These are phyloP conservation scores for Tolypocladium cylindrosporum DNA, from an alignment of 2,329 filamentous ascomycete genomes.

Conservation along the genomic window DNA sequence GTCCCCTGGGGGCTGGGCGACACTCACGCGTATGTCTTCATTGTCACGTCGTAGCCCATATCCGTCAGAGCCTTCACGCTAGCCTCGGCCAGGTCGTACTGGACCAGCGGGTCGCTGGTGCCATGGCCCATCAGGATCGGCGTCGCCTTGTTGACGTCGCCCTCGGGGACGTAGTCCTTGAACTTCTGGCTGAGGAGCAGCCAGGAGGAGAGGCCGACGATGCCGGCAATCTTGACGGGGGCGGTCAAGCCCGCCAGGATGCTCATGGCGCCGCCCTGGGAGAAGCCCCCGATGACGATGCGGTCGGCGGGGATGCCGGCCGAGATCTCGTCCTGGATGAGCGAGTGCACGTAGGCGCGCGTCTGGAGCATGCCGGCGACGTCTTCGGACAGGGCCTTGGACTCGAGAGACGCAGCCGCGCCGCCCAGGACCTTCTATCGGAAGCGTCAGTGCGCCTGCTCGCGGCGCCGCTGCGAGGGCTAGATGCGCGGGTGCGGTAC, in stretches of 20 bases:
- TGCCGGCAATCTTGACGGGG: constrained; percentile 64
- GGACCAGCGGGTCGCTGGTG: constrained; percentile 64
- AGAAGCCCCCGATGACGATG: constrained; percentile 77
- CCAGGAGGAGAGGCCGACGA: constrained; percentile 76
- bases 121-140: constrained; percentile 88
- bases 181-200: constrained; percentile 51
- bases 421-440: constrained; percentile 23
- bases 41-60: constrained; percentile 62
- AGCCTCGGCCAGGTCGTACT: constrained; percentile 54
- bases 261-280: constrained; percentile 76
- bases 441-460: background rate
- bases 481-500: constrained; percentile 4
- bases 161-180: constrained; percentile 23
- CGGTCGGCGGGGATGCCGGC: constrained; percentile 69
- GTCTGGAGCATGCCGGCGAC: constrained; percentile 52
- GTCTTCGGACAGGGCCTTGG: constrained; percentile 37
- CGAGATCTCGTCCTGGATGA: constrained; percentile 72
- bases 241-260: constrained; percentile 68
- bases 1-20: too few species aligned
- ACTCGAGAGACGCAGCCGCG: constrained; percentile 8
- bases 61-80: constrained; percentile 59
- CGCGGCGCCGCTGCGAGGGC: background rate
- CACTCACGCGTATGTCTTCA: constrained; percentile 64
- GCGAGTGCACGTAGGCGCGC: constrained; percentile 60
- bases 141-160: constrained; percentile 51